These are phyloP conservation scores for Pichia ethanolica DNA, from an alignment of 805 yeast species.

Conservation along the genomic window DNA sequence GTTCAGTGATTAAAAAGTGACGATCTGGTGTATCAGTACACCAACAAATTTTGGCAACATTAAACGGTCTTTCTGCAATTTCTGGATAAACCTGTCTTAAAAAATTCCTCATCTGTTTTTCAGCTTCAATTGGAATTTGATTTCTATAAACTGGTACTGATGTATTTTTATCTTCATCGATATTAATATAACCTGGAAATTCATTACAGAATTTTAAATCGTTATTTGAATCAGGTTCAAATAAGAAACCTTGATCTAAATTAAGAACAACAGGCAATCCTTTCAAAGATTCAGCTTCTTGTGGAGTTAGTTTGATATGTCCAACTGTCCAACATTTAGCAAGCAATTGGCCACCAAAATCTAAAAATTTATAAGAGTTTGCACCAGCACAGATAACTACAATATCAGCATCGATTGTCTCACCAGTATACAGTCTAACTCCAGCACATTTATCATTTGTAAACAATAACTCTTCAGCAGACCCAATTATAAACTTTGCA, in stretches of 20 bases:
- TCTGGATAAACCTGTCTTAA: constrained; percentile 24
- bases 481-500: constrained; percentile 25
- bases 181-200: constrained; percentile 15
- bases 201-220: constrained; percentile 34
- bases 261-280: constrained; percentile 32
- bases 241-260: constrained; percentile 34
- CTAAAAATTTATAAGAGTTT: constrained; percentile 27
- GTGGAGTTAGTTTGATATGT: constrained; percentile 30
- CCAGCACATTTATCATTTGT: constrained; percentile 18
- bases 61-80: constrained; percentile 25
- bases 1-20: constrained; percentile 33
- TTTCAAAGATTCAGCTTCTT: constrained; percentile 25
- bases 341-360: constrained; percentile 29
- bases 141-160: constrained; percentile 9
- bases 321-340: constrained; percentile 38
- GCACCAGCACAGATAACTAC: constrained; percentile 36
- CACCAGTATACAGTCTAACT: constrained; percentile 24
- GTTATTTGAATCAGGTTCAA: constrained; percentile 32
- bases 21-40: constrained; percentile 35
- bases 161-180: background rate
- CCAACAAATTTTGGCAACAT: constrained; percentile 32
- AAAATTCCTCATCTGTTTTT: constrained; percentile 3
- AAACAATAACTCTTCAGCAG: constrained; percentile 18
- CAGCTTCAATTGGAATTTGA: constrained; percentile 10
- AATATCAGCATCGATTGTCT: constrained; percentile 19